Base-by-base conservation (phyloP, 768 basidiomycete genomes). In the Pleurotus giganteus region DNA sequence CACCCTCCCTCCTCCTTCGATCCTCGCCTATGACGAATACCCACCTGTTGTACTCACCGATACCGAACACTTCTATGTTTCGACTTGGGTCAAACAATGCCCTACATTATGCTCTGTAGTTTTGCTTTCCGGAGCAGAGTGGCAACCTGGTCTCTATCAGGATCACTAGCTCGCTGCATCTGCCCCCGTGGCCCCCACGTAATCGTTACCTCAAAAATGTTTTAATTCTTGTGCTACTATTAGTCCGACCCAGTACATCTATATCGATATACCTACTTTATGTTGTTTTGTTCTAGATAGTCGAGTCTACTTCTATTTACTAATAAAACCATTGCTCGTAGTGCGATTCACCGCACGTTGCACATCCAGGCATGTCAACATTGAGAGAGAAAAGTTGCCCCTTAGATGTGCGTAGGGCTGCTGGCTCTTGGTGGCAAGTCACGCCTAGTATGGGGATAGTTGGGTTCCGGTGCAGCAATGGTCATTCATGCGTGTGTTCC, bases 61-160 rank as follows among this genome's bases (percentile, higher is more conserved):
- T 29, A 26, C 54, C 26, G 63, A 68, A 29, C 51, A 37, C 6
- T 55, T 49, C 15, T 62, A 60, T 37, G 45, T 71, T 12, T 50
- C 44, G n/a, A 29, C 57, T 44, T 69, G 69, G 68, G 24, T 42
- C 23, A 67, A 63, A 50, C 60, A 65, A 24, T 68, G 68, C 39
- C 59, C 65, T n/a, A 51, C 43, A 17, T 45, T 60, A 36, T 47
- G 53, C 31, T 47, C 17, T 27, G 57, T 60, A 24, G 17, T 31
- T 36, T 52, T 60, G 32, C 47, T 57, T 13, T 57, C 59, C 4
- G 43, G 43, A 6, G 51, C 44, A 15, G 42, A 52, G 34, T 59
- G 58, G 58, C 34, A 41, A 19, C 37, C 23, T 24, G 49, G 31
- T 8, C 19, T 28, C 23, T 45, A 17, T 17, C 9, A 26, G 9